These are phyloP conservation scores for Rhodotorula mucilaginosa DNA, from an alignment of 1,284 basidiomycete genomes.

Conservation along the genomic window DNA sequence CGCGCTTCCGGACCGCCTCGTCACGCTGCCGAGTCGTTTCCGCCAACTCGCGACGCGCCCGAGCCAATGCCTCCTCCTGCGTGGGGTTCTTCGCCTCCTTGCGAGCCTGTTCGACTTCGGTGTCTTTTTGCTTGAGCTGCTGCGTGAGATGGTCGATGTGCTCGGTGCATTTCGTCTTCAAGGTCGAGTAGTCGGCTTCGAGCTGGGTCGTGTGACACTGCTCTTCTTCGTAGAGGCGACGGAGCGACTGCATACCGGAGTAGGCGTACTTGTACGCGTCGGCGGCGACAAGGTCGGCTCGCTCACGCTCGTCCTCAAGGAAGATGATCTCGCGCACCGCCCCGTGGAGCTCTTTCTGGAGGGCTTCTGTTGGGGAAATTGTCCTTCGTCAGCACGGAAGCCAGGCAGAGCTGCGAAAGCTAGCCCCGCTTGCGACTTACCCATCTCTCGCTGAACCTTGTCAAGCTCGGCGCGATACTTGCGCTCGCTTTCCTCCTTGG, in stretches of 20 bases:
- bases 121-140: neutral
- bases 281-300: neutral
- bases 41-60: neutral
- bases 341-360: neutral
- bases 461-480: conserved; percentile 1
- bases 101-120: neutral
- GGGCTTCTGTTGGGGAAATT: neutral
- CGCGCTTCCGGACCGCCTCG: neutral
- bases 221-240: neutral
- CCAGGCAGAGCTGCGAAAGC: neutral
- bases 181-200: neutral
- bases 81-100: neutral
- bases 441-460: neutral
- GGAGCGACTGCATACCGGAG: neutral
- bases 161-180: neutral
- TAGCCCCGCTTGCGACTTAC: neutral
- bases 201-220: neutral
- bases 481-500: neutral
- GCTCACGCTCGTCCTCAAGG: neutral
- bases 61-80: neutral
- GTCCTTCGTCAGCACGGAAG: neutral
- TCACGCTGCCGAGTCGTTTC: neutral
- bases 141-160: neutral
- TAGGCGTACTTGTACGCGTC: neutral
- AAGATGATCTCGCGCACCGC: neutral